Evolutionary conservation across 208 protist genomes (phyloP).

Genomic region (Leishmania mexicana): DNA sequence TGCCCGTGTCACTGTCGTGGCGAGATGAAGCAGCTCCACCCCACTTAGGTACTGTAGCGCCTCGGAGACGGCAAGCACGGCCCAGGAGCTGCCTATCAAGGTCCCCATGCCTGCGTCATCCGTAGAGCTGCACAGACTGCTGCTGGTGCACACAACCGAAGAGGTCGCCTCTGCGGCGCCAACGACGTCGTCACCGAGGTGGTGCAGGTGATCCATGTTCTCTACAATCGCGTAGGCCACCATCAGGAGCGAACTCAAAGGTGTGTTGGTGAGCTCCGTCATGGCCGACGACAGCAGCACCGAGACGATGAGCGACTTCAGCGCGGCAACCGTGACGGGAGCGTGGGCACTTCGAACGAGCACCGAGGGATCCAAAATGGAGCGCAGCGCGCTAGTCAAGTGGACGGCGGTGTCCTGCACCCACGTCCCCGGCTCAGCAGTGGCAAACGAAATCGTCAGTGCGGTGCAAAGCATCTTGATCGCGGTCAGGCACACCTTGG

Average conservation of each 20-base stretch:
- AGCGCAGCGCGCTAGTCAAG: slow-evolving; percentile 31
- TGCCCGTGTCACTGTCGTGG: slow-evolving; percentile 51
- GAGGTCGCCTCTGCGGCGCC: neutral
- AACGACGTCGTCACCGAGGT: slow-evolving; percentile 19
- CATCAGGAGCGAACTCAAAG: slow-evolving; percentile 26
- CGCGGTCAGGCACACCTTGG: slow-evolving; percentile 51
- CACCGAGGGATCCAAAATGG: slow-evolving; percentile 31
- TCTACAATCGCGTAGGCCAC: slow-evolving; percentile 43
- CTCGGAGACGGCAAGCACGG: slow-evolving; percentile 36
- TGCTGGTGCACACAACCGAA: neutral
- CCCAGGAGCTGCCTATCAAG: slow-evolving; percentile 10
- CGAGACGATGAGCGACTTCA: slow-evolving; percentile 36
- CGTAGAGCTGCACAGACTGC: neutral
- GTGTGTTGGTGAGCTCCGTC: slow-evolving; percentile 13
- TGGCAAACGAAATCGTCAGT: slow-evolving; percentile 20
- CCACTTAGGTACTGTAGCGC: slow-evolving; percentile 46
- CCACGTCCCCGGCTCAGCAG: slow-evolving; percentile 36
- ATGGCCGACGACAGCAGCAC: slow-evolving; percentile 38
- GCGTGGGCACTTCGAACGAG: slow-evolving; percentile 28
- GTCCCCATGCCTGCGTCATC: slow-evolving; percentile 11
- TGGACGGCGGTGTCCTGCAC: slow-evolving; percentile 33
- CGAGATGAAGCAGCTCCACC: slow-evolving; percentile 71
- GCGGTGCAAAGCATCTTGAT: slow-evolving; percentile 50
- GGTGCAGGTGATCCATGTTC: slow-evolving; percentile 44
- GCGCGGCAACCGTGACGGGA: slow-evolving; percentile 15